Evolutionary conservation across 192 early-diverging fungal species (phyloP).

Genomic region (Phycomyces blakesleeanus): DNA sequence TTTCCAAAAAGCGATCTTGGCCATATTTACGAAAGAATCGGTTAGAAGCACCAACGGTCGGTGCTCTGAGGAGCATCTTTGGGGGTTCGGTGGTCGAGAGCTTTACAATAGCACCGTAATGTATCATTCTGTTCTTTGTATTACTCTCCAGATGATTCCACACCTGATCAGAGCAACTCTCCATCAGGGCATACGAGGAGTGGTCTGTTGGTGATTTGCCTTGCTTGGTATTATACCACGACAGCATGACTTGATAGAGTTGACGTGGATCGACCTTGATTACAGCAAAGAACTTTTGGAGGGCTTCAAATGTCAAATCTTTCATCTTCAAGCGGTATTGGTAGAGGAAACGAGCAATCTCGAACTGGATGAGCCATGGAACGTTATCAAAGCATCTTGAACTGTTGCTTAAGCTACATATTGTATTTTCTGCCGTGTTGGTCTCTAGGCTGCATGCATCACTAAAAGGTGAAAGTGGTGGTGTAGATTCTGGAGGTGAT

Average conservation of each 20-base stretch:
- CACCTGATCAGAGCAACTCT: conserved; percentile 3
- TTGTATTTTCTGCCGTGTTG: neutral
- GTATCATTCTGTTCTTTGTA: neutral
- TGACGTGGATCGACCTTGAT: neutral
- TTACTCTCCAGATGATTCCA: neutral
- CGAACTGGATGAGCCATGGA: conserved; percentile 9
- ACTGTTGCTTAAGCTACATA: neutral
- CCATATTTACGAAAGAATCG: conserved; percentile 32
- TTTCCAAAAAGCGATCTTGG: conserved; percentile 24
- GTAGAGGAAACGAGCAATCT: conserved; percentile 13
- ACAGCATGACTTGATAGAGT: conserved; percentile 7
- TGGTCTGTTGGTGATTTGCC: neutral
- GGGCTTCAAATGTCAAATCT: neutral
- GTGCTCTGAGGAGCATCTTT: conserved; percentile 11
- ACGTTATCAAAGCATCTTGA: neutral
- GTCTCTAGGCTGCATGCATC: neutral
- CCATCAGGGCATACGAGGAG: conserved; percentile 6
- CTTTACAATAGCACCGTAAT: conserved; percentile 1
- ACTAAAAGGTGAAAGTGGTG: neutral
- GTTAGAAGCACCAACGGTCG: conserved; percentile 19
- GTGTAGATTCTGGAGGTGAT: neutral
- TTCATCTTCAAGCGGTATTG: neutral
- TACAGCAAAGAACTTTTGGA: conserved; percentile 1
- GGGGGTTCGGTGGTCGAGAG: neutral
- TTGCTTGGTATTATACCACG: conserved; percentile 4